Conservation (phyloP, 176 grass and related monocot species). For the Bonia amplexicaulis region DNA sequence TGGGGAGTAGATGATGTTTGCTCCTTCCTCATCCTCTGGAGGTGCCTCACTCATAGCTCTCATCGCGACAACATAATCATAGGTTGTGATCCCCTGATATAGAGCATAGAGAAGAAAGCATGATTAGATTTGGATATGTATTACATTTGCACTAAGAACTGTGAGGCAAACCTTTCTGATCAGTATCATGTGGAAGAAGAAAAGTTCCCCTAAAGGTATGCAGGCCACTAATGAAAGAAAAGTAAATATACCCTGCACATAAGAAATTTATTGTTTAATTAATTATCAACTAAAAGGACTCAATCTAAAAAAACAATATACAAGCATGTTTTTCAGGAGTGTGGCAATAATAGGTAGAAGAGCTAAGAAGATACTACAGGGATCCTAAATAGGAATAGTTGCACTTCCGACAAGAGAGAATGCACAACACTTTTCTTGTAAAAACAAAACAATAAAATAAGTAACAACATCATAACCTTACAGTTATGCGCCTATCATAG, state of each 20-base stretch:
- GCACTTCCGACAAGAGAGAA: background rate
- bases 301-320: background rate
- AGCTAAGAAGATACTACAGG: constrained; percentile 8
- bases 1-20: constrained; percentile 80
- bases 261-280: constrained; percentile 26
- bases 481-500: background rate
- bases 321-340: background rate
- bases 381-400: constrained; percentile 5
- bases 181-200: constrained; percentile 99
- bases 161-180: constrained; percentile 77
- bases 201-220: constrained; percentile 85
- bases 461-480: constrained; percentile 4
- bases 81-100: constrained; percentile 86
- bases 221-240: constrained; percentile 77
- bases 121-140: background rate
- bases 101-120: constrained; percentile 27
- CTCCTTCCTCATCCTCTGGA: constrained; percentile 78
- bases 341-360: background rate
- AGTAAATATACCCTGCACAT: constrained; percentile 78
- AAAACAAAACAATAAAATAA: background rate
- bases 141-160: constrained; percentile 9
- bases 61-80: constrained; percentile 99
- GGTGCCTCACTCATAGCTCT: constrained; percentile 90
- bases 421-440: background rate
- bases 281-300: constrained; percentile 10